Base-by-base conservation (phyloP, 148 eudicot genomes). In the Heliamphora exappendiculata region DNA sequence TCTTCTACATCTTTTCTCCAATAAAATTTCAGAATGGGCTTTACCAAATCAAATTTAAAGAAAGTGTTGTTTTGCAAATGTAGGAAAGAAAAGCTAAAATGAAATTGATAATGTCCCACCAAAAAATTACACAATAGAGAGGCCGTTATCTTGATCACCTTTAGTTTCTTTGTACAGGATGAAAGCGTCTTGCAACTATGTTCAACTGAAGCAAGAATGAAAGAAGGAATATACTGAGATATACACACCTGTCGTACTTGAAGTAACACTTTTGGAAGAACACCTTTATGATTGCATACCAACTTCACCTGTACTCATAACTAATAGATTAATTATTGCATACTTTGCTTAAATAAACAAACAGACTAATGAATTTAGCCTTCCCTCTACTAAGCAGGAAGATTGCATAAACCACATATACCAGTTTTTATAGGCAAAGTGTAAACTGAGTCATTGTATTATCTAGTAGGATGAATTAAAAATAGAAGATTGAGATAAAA, bases 201-300 rank as follows among this genome's bases (percentile, higher is more conserved):
- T 41, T 59, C 39, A 45, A 19, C 51, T 74, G 7, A 74, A 75
- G 26, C 39, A 10, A 49, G 50, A 3, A 49, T 31, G n/a, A 47
- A 62, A 70, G 39, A 60, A 75, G 20, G 20, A 36, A 22, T 16
- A 60, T 42, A 20, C 3, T 4, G 58, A 73, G 53, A 53, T 54
- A 49, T 41, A 83, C 90, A 74, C 50, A 92, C 99, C 98, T 95
- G 99, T 14, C 87, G 84, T 75, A 86, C 93, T 85, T 72, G 88
- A 78, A 86, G 82, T 63, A 91, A 58, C 63, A 95, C 89, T 86
- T 95, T 93, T 24, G 96, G 91, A 63, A 95, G 92, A 66, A 95
- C 91, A 70, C 98, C 94, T 85, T 93, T 95, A 79, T 87, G 76
- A 54, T 88, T 85, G 76, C 87, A 87, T 36, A 84, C 87, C 83